Percentiles rank a stretch among this genome's conserved stretches.
Evolutionary conservation across 1,284 basidiomycete genomes (phyloP).

Genomic region (Peniophora sp.): DNA sequence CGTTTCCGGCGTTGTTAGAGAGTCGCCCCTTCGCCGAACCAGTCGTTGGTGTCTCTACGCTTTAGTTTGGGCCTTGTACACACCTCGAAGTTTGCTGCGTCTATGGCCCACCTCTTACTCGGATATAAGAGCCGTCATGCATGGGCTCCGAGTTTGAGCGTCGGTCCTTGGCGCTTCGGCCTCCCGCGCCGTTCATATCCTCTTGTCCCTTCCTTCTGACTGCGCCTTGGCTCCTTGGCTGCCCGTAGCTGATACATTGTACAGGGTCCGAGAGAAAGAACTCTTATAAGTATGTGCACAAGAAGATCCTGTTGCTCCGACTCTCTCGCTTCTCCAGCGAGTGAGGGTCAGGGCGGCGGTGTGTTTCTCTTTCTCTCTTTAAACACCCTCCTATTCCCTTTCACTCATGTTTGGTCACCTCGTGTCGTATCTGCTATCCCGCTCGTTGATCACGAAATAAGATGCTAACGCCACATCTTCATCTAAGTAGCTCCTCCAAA

Average conservation of each 20-base stretch:
- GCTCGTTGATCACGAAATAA: too few species aligned
- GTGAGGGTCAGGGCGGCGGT: conserved; percentile 52
- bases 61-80: too few species aligned
- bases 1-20: too few species aligned
- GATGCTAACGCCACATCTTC: too few species aligned
- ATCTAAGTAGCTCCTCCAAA: conserved; percentile 31
- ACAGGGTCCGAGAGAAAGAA: conserved; percentile 83
- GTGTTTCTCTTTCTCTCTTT: conserved; percentile 11
- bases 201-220: neutral
- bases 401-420: neutral
- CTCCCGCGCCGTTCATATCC: too few species aligned
- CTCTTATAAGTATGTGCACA: conserved; percentile 78
- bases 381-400: too few species aligned
- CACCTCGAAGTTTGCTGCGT: too few species aligned
- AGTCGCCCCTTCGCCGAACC: too few species aligned
- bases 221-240: conserved; percentile 2
- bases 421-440: conserved; percentile 22
- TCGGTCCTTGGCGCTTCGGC: neutral
- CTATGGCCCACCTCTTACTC: too few species aligned
- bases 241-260: neutral
- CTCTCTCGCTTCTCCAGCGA: conserved; percentile 68
- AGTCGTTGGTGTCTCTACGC: neutral
- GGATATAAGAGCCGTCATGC: too few species aligned
- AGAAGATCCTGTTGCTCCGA: conserved; percentile 69
- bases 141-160: too few species aligned